Conservation (phyloP, 2,329 filamentous ascomycete genomes). For the Pestalotiopsis fici region DNA sequence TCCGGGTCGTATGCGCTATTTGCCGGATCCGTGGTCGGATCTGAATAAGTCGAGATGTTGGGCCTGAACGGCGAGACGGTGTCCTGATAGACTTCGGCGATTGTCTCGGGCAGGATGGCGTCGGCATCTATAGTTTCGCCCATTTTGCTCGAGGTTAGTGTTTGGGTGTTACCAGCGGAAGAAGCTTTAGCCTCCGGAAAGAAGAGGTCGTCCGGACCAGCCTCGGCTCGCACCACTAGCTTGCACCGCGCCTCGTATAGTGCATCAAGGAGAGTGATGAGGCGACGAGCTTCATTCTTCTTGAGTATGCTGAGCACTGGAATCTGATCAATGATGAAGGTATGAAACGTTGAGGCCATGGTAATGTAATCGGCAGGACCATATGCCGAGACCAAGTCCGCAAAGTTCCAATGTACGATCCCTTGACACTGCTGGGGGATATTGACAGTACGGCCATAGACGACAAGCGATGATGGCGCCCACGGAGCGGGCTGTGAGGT, state of each 20-base stretch:
- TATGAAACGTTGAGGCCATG: conserved; percentile 78
- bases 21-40: conserved; percentile 26
- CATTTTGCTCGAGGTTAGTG: conserved; percentile 36
- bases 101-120: conserved; percentile 64
- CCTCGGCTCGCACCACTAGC: conserved; percentile 67
- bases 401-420: conserved; percentile 66
- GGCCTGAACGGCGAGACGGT: conserved; percentile 75
- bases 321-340: conserved; percentile 71
- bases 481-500: conserved; percentile 31
- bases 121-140: conserved; percentile 38
- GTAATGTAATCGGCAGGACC: conserved; percentile 84
- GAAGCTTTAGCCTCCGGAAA: conserved; percentile 62
- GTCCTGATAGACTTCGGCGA: conserved; percentile 78
- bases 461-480: conserved; percentile 43
- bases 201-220: conserved; percentile 73
- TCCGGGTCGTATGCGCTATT: conserved; percentile 55
- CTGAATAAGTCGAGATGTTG: conserved; percentile 69
- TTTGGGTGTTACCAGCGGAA: conserved; percentile 23
- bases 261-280: conserved; percentile 80
- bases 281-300: conserved; percentile 79
- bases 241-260: conserved; percentile 82
- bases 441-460: conserved; percentile 65
- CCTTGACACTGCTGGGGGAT: conserved; percentile 61
- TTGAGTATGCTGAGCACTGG: conserved; percentile 66
- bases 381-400: conserved; percentile 66